Percentiles rank a stretch among this genome's conserved stretches.
These are phyloP conservation scores for Myriosclerotinia scirpicola DNA, from an alignment of 2,329 filamentous ascomycete species.

Conservation along the genomic window DNA sequence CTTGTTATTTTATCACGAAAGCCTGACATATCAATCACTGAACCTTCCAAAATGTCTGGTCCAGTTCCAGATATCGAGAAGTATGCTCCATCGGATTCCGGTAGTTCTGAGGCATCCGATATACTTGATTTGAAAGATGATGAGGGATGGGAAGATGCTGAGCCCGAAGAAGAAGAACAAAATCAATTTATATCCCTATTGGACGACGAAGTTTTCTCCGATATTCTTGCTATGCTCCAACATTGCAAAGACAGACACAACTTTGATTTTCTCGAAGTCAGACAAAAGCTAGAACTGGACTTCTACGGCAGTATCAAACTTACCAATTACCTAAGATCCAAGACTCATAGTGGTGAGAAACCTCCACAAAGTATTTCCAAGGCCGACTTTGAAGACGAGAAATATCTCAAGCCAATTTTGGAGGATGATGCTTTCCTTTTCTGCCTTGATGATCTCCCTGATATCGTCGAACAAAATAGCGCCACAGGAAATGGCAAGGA, in stretches of 20 bases:
- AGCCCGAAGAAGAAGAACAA: conserved; percentile 59
- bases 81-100: conserved; percentile 38
- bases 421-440: conserved; percentile 89
- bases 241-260: conserved; percentile 65
- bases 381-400: conserved; percentile 70
- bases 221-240: conserved; percentile 63
- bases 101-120: conserved; percentile 46
- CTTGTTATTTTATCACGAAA: background rate
- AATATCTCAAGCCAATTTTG: conserved; percentile 78
- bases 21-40: background rate
- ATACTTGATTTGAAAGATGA: conserved; percentile 46
- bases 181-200: conserved; percentile 67
- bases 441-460: conserved; percentile 75
- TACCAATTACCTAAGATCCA: conserved; percentile 63
- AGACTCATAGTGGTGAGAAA: conserved; percentile 48
- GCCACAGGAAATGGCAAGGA: conserved; percentile 36
- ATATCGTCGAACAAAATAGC: conserved; percentile 42
- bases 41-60: conserved; percentile 30
- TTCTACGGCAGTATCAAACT: conserved; percentile 73
- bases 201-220: conserved; percentile 63
- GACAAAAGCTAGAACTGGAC: conserved; percentile 61
- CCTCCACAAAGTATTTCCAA: conserved; percentile 53
- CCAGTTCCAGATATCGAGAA: conserved; percentile 26
- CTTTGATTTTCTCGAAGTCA: conserved; percentile 65
- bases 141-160: conserved; percentile 58